A percentile compares a stretch with the other conserved stretches of the same genome.
These are phyloP conservation scores for Rosa hybrid DNA, from an alignment of 331 rosid species.

Conservation along the genomic window DNA sequence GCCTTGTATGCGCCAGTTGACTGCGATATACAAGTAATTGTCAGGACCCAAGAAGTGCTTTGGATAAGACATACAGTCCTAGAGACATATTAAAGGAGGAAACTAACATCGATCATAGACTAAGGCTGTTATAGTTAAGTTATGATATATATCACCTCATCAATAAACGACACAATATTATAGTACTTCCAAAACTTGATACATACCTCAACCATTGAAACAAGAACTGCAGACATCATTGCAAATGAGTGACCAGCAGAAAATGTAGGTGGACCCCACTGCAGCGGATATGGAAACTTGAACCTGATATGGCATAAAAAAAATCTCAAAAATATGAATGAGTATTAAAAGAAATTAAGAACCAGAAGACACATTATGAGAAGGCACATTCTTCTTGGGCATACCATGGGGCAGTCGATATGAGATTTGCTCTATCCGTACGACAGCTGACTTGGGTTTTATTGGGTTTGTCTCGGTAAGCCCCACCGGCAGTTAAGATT, in stretches of 20 bases:
- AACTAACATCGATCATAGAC: not conserved
- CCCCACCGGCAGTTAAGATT: constrained; percentile 90
- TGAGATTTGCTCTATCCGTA: constrained; percentile 79
- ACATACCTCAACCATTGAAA: constrained; percentile 96
- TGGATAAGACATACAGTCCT: not conserved
- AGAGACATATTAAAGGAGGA: not conserved
- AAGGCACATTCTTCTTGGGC: constrained; percentile 11
- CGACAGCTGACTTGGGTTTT: constrained; percentile 78
- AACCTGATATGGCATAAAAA: constrained; percentile 53
- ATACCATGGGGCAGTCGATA: constrained; percentile 92
- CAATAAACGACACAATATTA: not conserved
- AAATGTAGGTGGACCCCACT: constrained; percentile 99
- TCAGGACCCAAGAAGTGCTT: constrained; percentile 10
- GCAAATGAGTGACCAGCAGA: constrained; percentile 93
- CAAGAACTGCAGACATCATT: constrained; percentile 92
- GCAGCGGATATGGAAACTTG: constrained; percentile 94
- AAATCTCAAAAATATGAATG: constrained; percentile 21
- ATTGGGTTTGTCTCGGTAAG: constrained; percentile 54
- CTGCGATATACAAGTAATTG: constrained; percentile 42
- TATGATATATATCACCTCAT: not conserved
- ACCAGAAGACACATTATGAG: not conserved
- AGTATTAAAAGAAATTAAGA: not conserved
- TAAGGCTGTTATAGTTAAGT: not conserved
- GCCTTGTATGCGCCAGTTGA: constrained; percentile 93
- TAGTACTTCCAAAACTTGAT: not conserved